Evolutionary conservation across 2,329 filamentous ascomycete genomes (phyloP), one percentile per base, ranked within the genome.

Genomic region (Penicillium sp.): DNA sequence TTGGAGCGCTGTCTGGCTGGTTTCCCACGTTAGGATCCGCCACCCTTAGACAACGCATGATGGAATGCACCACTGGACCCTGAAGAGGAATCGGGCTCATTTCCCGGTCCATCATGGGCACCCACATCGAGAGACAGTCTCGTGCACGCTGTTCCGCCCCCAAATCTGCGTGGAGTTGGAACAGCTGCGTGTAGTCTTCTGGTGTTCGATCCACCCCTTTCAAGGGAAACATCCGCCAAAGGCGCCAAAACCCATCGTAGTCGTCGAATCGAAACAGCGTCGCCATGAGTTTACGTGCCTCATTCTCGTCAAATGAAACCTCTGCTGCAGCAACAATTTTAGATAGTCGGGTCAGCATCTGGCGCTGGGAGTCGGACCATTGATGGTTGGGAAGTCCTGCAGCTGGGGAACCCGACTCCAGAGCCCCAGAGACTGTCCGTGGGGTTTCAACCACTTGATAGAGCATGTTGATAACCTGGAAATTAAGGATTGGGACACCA

Each of bases 51-150:
- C 79, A 83, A 0, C 64, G 59, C 53, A 71, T 66, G n/a, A 83
- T 50, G 2, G 72, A 62, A 1, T 61, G 42, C 32, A 69, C 69
- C 4, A 84, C 48, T 1, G 57, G 42, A 1, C 66, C 70, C 6
- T 64, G 45, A 0, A 73, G 61, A 15, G 47, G 35, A 11, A 85
- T 67, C 0, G 66, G 62, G 1, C 73, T 72, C 0, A 67, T 44
- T 54, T 85, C 80, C 31, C 62, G 58, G 12, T 66, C 45, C 75
- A 85, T 80, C 53, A 81, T 77, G 2, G 71, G 68, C n/a, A 76
- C 68, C 54, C 73, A 75, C 44, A 65, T 70, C 69, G 71, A 44
- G 76, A 61, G 14, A 66, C 71, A 41, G 68, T 66, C 36, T 60
- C 68, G 56, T 68, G 79, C 44, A 65, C 57, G 32, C 40, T 51